phyloP scores from a whole-genome alignment of 306 rosid genomes.

The Hippophae rhamnoides region DNA sequence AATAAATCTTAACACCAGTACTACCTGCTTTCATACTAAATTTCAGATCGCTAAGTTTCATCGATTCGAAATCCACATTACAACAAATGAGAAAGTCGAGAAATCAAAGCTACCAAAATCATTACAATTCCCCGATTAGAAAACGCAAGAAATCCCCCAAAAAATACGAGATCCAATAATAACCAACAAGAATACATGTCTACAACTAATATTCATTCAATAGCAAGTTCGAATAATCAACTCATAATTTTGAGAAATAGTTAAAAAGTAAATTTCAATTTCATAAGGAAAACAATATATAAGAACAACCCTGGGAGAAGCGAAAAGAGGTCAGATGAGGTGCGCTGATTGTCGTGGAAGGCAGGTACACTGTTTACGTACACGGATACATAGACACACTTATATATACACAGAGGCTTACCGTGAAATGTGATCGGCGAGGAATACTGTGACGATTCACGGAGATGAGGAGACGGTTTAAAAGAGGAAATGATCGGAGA shows the following conservation, averaged over 20 bases:
- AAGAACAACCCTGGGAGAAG: too few relatives aligned
- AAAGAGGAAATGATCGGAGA: conserved; percentile 3
- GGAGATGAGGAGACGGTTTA: conserved; percentile 4
- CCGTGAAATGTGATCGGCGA: conserved; percentile 14
- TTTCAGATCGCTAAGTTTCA: conserved; percentile 11
- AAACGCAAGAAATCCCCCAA: background rate
- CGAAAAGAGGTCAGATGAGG: too few relatives aligned
- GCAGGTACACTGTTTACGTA: too few relatives aligned
- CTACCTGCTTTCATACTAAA: conserved; percentile 13
- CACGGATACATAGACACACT: background rate
- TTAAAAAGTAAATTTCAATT: background rate
- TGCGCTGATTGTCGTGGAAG: too few relatives aligned
- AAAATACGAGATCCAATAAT: conserved; percentile 8
- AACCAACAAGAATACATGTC: background rate
- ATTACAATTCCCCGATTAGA: too few relatives aligned
- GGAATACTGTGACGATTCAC: conserved; percentile 13
- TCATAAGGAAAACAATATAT: background rate
- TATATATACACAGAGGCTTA: background rate
- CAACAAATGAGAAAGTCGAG: too few relatives aligned
- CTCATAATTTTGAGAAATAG: background rate
- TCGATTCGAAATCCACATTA: too few relatives aligned
- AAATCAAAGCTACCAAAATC: too few relatives aligned
- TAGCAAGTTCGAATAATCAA: conserved; percentile 2
- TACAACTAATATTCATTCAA: background rate
- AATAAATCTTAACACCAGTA: background rate